A percentile compares a stretch with the other conserved stretches of the same genome.
Conservation (phyloP, 768 basidiomycete species). For the Phaeotremella skinneri region DNA sequence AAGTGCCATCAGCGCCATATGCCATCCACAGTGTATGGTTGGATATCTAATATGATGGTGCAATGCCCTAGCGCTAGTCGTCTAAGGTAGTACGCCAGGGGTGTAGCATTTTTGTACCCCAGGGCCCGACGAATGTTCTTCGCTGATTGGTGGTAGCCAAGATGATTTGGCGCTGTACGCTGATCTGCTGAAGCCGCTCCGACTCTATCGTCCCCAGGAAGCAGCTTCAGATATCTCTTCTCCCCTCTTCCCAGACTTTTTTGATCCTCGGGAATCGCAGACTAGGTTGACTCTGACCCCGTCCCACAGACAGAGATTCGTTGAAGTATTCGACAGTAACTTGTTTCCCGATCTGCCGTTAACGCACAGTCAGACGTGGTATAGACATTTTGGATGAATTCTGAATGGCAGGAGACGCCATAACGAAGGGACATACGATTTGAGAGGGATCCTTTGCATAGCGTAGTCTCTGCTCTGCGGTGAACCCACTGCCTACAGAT, state of each 20-base stretch:
- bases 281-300: slow-evolving; percentile 23
- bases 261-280: slow-evolving; percentile 48
- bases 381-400: not conserved
- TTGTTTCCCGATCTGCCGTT: slow-evolving; percentile 40
- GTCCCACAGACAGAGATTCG: slow-evolving; percentile 31
- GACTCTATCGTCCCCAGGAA: too few relatives aligned
- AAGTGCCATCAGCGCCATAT: too few relatives aligned
- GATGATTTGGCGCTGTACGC: too few relatives aligned
- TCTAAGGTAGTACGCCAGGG: too few relatives aligned
- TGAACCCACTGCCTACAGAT: slow-evolving; percentile 45
- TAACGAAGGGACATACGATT: slow-evolving; percentile 31
- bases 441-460: slow-evolving; percentile 38
- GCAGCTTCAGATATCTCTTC: slow-evolving; percentile 18
- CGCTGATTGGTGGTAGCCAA: too few relatives aligned
- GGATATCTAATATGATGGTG: too few relatives aligned
- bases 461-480: slow-evolving; percentile 39
- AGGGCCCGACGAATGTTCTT: too few relatives aligned
- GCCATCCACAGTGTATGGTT: too few relatives aligned
- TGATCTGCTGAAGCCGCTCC: too few relatives aligned
- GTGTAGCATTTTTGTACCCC: too few relatives aligned
- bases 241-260: slow-evolving; percentile 43
- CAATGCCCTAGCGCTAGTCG: too few relatives aligned
- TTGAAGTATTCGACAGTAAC: slow-evolving; percentile 50
- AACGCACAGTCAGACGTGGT: not conserved
- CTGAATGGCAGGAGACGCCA: not conserved